These are phyloP conservation scores for Podaxis rugospora DNA, from an alignment of 768 basidiomycete species.

Conservation along the genomic window DNA sequence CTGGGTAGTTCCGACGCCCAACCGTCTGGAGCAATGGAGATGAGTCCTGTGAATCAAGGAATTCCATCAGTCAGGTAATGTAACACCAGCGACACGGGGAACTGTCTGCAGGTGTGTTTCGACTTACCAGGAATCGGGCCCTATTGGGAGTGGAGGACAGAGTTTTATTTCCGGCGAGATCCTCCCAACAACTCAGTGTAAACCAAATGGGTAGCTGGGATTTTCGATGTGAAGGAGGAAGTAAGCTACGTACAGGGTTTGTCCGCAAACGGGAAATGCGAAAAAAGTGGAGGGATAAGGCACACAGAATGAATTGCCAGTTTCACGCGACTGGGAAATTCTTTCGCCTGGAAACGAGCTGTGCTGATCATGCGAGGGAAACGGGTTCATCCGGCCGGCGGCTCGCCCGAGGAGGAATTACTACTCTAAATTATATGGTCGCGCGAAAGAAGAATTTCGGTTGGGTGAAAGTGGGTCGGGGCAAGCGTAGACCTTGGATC, in stretches of 20 bases:
- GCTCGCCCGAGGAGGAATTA: background rate
- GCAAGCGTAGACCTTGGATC: background rate
- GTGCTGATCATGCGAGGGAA: background rate
- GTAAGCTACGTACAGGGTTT: background rate
- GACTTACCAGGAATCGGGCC: background rate
- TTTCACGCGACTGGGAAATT: background rate
- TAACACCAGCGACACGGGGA: background rate
- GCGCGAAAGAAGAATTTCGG: too few species aligned
- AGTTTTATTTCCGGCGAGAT: constrained; percentile 4
- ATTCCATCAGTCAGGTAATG: background rate
- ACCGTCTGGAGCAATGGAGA: background rate
- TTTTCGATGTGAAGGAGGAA: background rate
- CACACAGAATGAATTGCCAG: too few species aligned
- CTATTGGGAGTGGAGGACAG: background rate
- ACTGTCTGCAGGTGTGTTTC: background rate
- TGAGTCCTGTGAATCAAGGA: background rate
- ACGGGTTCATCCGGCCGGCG: background rate
- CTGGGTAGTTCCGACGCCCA: background rate
- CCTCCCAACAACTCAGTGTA: background rate
- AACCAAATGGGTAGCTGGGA: background rate
- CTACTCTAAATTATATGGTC: background rate
- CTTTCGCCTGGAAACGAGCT: background rate
- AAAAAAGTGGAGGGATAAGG: background rate
- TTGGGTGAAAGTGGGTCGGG: too few species aligned
- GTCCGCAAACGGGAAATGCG: background rate